Conservation (phyloP, 495 filamentous ascomycete species). For the Staphylotrichum longicolle region DNA sequence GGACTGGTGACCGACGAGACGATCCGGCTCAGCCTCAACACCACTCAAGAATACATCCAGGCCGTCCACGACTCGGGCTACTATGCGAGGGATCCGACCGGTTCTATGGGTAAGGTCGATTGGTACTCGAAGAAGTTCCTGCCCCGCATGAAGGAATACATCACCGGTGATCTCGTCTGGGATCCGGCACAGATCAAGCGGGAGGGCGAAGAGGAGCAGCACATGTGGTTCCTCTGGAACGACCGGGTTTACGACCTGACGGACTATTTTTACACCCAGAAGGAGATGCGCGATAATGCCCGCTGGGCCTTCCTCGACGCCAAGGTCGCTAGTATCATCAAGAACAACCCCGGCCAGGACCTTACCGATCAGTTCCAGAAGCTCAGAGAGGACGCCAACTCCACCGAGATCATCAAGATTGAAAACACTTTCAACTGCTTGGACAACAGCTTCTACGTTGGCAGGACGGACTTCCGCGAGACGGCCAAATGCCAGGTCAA, state of each 20-base stretch:
- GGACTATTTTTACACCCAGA: conserved; percentile 78
- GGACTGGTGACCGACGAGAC: conserved; percentile 57
- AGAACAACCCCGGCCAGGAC: conserved; percentile 73
- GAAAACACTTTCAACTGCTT: conserved; percentile 70
- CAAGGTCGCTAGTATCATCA: conserved; percentile 61
- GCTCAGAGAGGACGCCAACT: conserved; percentile 39
- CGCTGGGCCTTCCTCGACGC: conserved; percentile 67
- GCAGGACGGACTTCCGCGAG: conserved; percentile 80
- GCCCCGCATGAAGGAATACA: conserved; percentile 77
- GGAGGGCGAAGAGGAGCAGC: conserved; percentile 62
- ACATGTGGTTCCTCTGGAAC: conserved; percentile 76
- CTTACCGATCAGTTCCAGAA: conserved; percentile 64
- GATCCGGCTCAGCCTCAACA: conserved; percentile 59
- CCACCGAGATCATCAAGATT: conserved; percentile 41
- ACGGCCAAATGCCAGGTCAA: conserved; percentile 77
- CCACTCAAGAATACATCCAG: conserved; percentile 46
- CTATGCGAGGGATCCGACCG: conserved; percentile 49
- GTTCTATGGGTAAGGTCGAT: conserved; percentile 55
- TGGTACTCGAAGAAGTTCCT: conserved; percentile 79
- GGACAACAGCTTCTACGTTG: conserved; percentile 77
- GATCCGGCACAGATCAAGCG: conserved; percentile 52
- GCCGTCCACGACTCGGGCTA: conserved; percentile 65
- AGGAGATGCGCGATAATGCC: conserved; percentile 42
- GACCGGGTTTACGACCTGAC: conserved; percentile 82
- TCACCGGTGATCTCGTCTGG: conserved; percentile 82